A percentile compares a stretch with the other conserved stretches of the same genome.
Evolutionary conservation across 768 basidiomycete genomes (phyloP).

Genomic region (Podaxis sp.): DNA sequence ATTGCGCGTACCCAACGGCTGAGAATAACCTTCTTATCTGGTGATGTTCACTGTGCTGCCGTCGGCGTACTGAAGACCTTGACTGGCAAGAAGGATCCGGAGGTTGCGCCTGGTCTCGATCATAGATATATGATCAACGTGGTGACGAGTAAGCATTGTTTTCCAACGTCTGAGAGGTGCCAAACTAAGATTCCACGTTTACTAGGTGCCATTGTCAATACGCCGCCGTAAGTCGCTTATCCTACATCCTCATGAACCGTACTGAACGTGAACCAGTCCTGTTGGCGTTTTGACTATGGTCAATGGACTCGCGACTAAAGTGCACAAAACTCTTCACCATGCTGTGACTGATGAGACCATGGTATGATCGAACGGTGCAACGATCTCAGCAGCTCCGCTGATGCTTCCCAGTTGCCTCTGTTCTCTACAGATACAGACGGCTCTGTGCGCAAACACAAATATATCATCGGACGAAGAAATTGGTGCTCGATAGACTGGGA

Average conservation of each 20-base stretch:
- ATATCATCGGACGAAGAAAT: constrained; percentile 85
- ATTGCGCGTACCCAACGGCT: constrained; percentile 58
- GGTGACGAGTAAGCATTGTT: constrained; percentile 56
- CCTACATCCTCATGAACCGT: background rate
- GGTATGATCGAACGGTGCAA: constrained; percentile 35
- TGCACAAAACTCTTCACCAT: constrained; percentile 82
- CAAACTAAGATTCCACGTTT: background rate
- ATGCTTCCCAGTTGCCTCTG: constrained; percentile 54
- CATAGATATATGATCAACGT: constrained; percentile 90
- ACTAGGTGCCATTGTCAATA: constrained; percentile 90
- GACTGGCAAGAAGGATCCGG: constrained; percentile 40
- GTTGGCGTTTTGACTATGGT: constrained; percentile 74
- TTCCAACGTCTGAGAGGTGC: background rate
- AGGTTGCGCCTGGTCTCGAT: constrained; percentile 54
- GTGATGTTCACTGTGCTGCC: constrained; percentile 92
- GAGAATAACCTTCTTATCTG: constrained; percentile 83
- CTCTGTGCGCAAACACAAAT: constrained; percentile 65
- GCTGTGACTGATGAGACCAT: constrained; percentile 83
- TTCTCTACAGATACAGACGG: constrained; percentile 80
- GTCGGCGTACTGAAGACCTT: constrained; percentile 76
- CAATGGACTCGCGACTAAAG: constrained; percentile 71
- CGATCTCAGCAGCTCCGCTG: background rate
- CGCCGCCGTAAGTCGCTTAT: constrained; percentile 60
- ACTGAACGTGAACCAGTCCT: constrained; percentile 46
- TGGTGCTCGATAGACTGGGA: constrained; percentile 76